phyloP scores from a whole-genome alignment of 148 eudicot species.

The Fallopia convolvulus region DNA sequence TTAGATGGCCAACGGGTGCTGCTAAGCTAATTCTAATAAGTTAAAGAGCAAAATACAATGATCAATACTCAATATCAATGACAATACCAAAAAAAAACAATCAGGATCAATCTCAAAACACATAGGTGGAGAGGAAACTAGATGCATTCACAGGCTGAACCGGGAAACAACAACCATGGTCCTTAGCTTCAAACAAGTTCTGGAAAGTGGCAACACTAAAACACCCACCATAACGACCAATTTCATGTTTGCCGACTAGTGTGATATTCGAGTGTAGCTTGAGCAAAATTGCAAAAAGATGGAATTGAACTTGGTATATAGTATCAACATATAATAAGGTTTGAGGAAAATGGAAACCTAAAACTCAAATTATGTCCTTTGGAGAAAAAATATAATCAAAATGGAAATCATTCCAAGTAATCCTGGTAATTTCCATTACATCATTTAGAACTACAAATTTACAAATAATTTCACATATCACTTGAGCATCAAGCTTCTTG shows the following conservation, averaged over 20 bases:
- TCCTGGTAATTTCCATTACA: not conserved
- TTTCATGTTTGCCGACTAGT: not conserved
- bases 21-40: not conserved
- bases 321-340: not conserved
- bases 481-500: not conserved
- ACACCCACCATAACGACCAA: not conserved
- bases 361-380: not conserved
- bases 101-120: not conserved
- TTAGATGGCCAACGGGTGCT: slow-evolving; percentile 6
- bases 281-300: not conserved
- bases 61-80: not conserved
- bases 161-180: too few species aligned
- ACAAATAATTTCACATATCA: too few species aligned
- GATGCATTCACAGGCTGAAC: not conserved
- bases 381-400: not conserved
- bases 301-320: not conserved
- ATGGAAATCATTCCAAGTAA: not conserved
- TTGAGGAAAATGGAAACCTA: not conserved
- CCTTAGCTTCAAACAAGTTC: slow-evolving; percentile 5
- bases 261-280: not conserved
- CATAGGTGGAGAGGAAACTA: not conserved
- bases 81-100: not conserved
- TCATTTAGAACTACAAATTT: not conserved
- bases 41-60: not conserved
- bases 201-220: not conserved